phyloP scores from a whole-genome alignment of 1,139 yeast genomes.

The Yamadazyma dendronema region DNA sequence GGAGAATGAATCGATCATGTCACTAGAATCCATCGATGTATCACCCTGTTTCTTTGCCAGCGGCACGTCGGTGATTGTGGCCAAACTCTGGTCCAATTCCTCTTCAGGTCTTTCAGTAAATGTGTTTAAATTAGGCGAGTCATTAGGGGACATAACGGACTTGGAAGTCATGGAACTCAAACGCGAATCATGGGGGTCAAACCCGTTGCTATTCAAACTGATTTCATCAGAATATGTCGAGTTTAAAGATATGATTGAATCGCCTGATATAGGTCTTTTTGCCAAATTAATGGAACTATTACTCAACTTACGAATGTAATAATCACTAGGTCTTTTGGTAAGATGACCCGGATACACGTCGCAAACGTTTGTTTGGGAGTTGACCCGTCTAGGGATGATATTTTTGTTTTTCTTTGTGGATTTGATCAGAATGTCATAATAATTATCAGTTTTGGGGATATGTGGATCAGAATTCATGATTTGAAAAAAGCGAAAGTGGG shows the following conservation, averaged over 20 bases:
- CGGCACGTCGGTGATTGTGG: conserved; percentile 16
- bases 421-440: conserved; percentile 29
- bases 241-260: conserved; percentile 35
- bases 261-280: conserved; percentile 32
- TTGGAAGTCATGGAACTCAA: conserved; percentile 38
- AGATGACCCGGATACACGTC: background rate
- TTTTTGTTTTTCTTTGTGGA: conserved; percentile 11
- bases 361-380: conserved; percentile 13
- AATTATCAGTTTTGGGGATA: conserved; percentile 18
- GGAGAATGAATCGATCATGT: conserved; percentile 5
- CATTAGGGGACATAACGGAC: conserved; percentile 27
- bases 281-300: conserved; percentile 15
- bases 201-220: conserved; percentile 36
- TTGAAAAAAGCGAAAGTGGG: background rate
- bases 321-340: conserved; percentile 44
- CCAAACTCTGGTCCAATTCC: conserved; percentile 12
- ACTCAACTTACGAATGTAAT: conserved; percentile 34
- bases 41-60: too few relatives aligned
- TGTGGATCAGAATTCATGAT: conserved; percentile 3
- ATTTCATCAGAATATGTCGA: conserved; percentile 37
- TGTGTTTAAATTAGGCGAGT: conserved; percentile 19
- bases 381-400: conserved; percentile 13
- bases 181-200: conserved; percentile 37
- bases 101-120: conserved; percentile 9
- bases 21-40: conserved; percentile 2